phyloP scores from a whole-genome alignment of 2,329 filamentous ascomycete species.

The Ascochyta clinopodiicola region DNA sequence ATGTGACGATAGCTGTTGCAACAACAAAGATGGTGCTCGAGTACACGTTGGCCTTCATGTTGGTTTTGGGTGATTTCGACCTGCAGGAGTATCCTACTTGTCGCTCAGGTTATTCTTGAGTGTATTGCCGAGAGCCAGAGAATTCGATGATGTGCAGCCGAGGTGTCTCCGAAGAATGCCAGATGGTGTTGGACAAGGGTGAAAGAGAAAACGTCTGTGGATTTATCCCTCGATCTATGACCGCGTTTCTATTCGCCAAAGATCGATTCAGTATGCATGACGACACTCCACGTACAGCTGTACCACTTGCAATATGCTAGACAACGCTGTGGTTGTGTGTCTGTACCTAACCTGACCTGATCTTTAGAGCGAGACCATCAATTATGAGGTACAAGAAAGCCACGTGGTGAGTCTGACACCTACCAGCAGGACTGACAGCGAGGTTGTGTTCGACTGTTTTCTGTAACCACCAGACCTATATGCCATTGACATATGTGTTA shows the following conservation, averaged over 20 bases:
- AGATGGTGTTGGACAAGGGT: background rate
- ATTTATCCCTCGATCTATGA: background rate
- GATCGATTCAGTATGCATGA: background rate
- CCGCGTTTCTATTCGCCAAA: background rate
- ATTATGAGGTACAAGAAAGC: background rate
- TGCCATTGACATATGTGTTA: background rate
- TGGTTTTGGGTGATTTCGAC: background rate
- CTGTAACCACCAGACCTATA: background rate
- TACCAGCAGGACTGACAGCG: background rate
- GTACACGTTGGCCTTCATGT: background rate
- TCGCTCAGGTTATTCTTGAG: background rate
- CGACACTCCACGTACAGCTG: background rate
- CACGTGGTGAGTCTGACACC: background rate
- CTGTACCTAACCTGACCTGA: background rate
- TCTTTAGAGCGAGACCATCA: background rate
- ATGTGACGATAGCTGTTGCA: background rate
- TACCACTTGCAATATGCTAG: background rate
- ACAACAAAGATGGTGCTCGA: background rate
- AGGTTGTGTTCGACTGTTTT: background rate
- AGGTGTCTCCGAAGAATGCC: constrained; percentile 9
- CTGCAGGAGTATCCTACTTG: too few species aligned
- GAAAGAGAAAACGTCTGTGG: background rate
- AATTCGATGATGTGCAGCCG: background rate
- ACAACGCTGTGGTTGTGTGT: background rate
- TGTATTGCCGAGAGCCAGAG: background rate